Conservation (phyloP, 2,329 filamentous ascomycete species). For the Xylariaceae sp. region DNA sequence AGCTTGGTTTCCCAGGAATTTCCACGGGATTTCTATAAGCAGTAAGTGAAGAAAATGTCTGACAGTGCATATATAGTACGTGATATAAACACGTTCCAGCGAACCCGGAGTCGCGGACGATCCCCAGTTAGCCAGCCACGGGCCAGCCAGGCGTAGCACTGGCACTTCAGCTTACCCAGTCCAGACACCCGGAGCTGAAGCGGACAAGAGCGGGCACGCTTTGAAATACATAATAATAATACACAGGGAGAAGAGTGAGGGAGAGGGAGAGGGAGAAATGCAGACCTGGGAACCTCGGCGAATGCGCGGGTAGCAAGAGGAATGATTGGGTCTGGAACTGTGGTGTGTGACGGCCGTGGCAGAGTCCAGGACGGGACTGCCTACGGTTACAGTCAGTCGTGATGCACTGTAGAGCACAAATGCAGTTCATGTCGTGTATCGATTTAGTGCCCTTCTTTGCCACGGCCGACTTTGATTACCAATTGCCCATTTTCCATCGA, state of each 20-base stretch:
- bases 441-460: not conserved
- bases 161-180: not conserved
- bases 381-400: not conserved
- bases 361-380: no score
- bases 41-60: not conserved
- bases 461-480: constrained; percentile 1
- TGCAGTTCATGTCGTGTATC: not conserved
- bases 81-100: not conserved
- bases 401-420: not conserved
- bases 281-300: not conserved
- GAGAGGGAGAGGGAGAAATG: no score
- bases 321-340: not conserved
- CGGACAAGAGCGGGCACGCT: not conserved
- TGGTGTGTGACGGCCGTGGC: not conserved
- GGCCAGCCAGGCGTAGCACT: not conserved
- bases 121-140: not conserved
- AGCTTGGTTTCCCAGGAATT: not conserved
- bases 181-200: not conserved
- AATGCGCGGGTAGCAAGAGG: not conserved
- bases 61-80: not conserved
- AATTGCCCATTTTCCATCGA: not conserved
- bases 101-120: not conserved
- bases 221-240: no score
- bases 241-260: no score
- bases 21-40: not conserved